These are phyloP conservation scores for Yarrowia sp. DNA, from an alignment of 805 yeast genomes.

Conservation along the genomic window DNA sequence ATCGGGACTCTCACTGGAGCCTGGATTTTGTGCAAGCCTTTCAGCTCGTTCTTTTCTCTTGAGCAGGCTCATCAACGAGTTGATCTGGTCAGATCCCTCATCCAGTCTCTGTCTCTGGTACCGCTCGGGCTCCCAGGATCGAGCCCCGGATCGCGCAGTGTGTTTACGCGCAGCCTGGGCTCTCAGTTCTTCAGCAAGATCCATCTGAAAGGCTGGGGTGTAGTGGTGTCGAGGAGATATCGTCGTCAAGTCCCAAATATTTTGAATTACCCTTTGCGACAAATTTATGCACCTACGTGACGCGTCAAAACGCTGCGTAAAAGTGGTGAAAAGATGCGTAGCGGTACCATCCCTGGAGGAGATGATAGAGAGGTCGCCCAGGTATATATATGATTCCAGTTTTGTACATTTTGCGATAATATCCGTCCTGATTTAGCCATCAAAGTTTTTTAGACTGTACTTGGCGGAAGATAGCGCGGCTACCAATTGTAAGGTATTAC, in stretches of 20 bases:
- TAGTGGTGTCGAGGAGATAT: too few relatives aligned
- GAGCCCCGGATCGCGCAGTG: not conserved
- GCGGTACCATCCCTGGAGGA: too few relatives aligned
- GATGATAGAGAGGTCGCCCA: too few relatives aligned
- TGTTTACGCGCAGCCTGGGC: slow-evolving; percentile 1
- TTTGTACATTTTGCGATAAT: too few relatives aligned
- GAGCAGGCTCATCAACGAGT: not conserved
- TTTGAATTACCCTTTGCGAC: not conserved
- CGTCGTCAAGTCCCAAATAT: not conserved
- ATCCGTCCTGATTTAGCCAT: too few relatives aligned
- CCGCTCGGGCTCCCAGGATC: slow-evolving; percentile 18
- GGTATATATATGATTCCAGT: too few relatives aligned
- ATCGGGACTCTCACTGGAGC: too few relatives aligned
- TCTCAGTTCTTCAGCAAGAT: not conserved
- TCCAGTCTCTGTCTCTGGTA: slow-evolving; percentile 19
- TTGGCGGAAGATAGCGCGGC: too few relatives aligned
- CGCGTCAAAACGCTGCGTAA: not conserved
- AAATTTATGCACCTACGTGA: slow-evolving; percentile 3
- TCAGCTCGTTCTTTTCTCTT: not conserved
- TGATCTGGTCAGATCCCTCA: not conserved
- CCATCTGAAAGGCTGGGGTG: not conserved
- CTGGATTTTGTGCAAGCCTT: too few relatives aligned
- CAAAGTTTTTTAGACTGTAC: too few relatives aligned
- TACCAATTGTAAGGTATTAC: too few relatives aligned
- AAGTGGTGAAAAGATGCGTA: too few relatives aligned